Percentiles rank a stretch among this genome's conserved stretches.
Conservation (phyloP, 768 basidiomycete genomes). For the Suillus plorans region DNA sequence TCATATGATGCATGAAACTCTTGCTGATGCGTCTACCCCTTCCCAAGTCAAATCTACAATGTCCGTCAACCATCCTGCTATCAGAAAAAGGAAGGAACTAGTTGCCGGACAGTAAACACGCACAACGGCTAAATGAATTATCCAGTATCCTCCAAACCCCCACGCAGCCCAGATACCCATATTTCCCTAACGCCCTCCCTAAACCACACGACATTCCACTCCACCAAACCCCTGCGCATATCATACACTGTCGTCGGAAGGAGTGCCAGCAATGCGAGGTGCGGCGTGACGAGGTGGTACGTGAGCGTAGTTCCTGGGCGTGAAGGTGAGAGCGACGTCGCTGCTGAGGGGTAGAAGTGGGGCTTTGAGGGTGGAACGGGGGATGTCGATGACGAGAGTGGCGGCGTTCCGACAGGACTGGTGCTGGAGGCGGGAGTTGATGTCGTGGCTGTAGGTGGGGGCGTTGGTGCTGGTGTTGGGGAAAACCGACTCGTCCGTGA, state of each 20-base stretch:
- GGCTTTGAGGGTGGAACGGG: slow-evolving; percentile 26
- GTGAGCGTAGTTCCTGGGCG: slow-evolving; percentile 73
- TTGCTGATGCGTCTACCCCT: no score
- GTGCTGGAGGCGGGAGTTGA: neutral
- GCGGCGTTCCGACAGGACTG: neutral
- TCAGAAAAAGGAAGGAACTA: no score
- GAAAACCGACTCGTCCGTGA: neutral
- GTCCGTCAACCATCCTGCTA: no score
- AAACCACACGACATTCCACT: slow-evolving; percentile 87
- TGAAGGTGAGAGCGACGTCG: slow-evolving; percentile 59
- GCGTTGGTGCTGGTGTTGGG: slow-evolving; percentile 10
- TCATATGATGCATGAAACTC: no score
- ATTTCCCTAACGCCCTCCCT: slow-evolving; percentile 83
- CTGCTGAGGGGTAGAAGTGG: neutral
- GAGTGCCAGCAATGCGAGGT: slow-evolving; percentile 68
- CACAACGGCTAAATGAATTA: no score
- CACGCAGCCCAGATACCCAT: slow-evolving; percentile 55
- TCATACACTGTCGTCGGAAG: slow-evolving; percentile 75
- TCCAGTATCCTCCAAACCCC: slow-evolving; percentile 29
- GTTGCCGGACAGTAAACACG: no score
- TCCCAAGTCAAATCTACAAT: no score
- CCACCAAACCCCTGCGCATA: slow-evolving; percentile 70
- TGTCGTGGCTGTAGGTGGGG: neutral
- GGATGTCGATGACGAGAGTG: neutral
- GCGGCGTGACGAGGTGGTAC: slow-evolving; percentile 77